Conservation (phyloP, 176 grass and related monocot species). For the Juncus effusus region DNA sequence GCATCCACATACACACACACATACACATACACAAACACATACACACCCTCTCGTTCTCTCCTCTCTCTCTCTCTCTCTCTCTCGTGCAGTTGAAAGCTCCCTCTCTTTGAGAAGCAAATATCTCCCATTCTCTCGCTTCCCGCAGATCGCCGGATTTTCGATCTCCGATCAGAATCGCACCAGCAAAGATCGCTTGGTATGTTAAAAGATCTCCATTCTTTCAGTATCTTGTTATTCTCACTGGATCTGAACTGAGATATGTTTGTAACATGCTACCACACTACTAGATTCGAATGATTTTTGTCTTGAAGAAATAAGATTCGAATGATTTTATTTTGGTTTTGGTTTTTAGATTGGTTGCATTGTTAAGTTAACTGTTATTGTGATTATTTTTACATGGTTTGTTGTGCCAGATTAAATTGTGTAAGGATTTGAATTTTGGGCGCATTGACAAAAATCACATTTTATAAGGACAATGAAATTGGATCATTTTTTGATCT, state of each 20-base stretch:
- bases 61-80: not conserved
- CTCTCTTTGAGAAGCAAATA: slow-evolving; percentile 5
- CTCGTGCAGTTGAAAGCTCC: slow-evolving; percentile 17
- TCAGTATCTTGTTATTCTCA: not conserved
- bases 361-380: slow-evolving; percentile 8
- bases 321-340: too few species aligned
- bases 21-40: not conserved
- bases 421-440: slow-evolving; percentile 8
- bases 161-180: slow-evolving; percentile 17
- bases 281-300: not conserved
- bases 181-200: slow-evolving; percentile 19
- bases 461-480: not conserved
- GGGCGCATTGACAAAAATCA: not conserved
- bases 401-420: slow-evolving; percentile 9
- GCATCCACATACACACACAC: not conserved
- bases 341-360: slow-evolving; percentile 1
- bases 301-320: too few species aligned
- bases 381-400: not conserved
- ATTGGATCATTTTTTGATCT: not conserved
- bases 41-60: slow-evolving; percentile 4
- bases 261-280: not conserved
- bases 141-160: not conserved
- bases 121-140: not conserved
- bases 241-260: slow-evolving; percentile 17
- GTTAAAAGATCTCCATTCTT: slow-evolving; percentile 7